Percentiles rank a stretch among this genome's conserved stretches.
Conservation (phyloP, 768 basidiomycete genomes). For the Leccinum aurantiacum region DNA sequence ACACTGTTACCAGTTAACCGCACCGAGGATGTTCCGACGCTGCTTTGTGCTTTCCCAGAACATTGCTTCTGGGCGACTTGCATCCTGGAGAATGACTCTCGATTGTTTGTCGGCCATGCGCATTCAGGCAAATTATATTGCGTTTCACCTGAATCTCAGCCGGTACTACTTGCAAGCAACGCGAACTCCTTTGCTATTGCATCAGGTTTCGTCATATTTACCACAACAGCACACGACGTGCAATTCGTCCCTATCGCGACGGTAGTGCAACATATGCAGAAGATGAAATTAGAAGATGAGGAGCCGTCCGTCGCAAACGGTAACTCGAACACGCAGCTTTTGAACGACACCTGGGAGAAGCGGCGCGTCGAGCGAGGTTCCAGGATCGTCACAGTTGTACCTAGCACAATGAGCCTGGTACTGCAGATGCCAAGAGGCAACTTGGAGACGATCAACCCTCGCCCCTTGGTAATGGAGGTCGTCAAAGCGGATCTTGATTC, state of each 20-base stretch:
- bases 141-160: constrained; percentile 31
- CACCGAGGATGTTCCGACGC: constrained; percentile 19
- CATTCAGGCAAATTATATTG: constrained; percentile 65
- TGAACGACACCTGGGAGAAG: constrained; percentile 52
- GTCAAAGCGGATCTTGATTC: constrained; percentile 72
- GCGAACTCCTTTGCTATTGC: constrained; percentile 73
- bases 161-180: constrained; percentile 46
- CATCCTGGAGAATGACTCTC: constrained; percentile 12
- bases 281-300: constrained; percentile 17
- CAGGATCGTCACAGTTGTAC: constrained; percentile 83
- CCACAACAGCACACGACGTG: constrained; percentile 78
- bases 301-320: constrained; percentile 27
- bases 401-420: constrained; percentile 85
- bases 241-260: constrained; percentile 57
- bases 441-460: constrained; percentile 91
- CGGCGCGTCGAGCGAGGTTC: constrained; percentile 89
- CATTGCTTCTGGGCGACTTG: constrained; percentile 54
- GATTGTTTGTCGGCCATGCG: constrained; percentile 63
- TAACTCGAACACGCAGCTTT: constrained; percentile 13
- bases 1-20: constrained; percentile 16
- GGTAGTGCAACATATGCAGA: constrained; percentile 12
- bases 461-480: constrained; percentile 86
- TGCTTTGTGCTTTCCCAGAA: constrained; percentile 49
- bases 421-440: constrained; percentile 98
- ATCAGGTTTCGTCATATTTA: constrained; percentile 80